Percentiles rank a stretch among this genome's conserved stretches.
These are phyloP conservation scores for Chytriomyces sp. DNA, from an alignment of 192 early-diverging fungal species.

Conservation along the genomic window DNA sequence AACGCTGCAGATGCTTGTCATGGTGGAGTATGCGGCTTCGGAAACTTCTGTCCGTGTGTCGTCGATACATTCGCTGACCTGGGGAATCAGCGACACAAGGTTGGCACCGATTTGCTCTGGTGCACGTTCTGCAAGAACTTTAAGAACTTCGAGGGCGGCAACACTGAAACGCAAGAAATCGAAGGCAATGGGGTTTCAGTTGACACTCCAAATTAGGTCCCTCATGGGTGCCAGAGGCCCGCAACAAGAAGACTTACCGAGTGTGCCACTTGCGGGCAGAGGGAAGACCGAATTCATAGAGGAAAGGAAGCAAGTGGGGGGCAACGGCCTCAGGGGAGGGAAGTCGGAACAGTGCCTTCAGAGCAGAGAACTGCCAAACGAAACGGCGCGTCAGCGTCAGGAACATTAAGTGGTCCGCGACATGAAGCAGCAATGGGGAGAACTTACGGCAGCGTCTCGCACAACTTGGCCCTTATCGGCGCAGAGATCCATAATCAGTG, in stretches of 20 bases:
- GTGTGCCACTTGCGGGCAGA: constrained; percentile 56
- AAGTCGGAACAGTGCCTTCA: constrained; percentile 15
- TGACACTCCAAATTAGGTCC: background rate
- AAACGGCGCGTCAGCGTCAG: background rate
- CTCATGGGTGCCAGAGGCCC: background rate
- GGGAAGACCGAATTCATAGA: constrained; percentile 33
- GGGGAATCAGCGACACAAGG: constrained; percentile 69
- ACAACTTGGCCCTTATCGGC: constrained; percentile 59
- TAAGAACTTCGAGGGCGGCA: constrained; percentile 47
- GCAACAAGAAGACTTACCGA: constrained; percentile 2
- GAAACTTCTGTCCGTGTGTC: constrained; percentile 73
- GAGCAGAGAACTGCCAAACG: constrained; percentile 5
- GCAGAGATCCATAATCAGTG: constrained; percentile 40
- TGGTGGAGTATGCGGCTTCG: constrained; percentile 46
- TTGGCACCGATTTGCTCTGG: constrained; percentile 49
- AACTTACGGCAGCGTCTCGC: constrained; percentile 50
- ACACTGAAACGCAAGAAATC: constrained; percentile 16
- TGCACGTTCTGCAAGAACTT: constrained; percentile 41
- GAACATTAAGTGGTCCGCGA: background rate
- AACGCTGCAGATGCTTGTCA: constrained; percentile 70
- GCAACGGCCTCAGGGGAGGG: constrained; percentile 20
- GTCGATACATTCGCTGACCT: constrained; percentile 73
- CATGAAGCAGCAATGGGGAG: background rate
- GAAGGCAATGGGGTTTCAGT: background rate
- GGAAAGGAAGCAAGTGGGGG: constrained; percentile 30